A percentile compares a stretch with the other conserved stretches of the same genome.
Evolutionary conservation across 2,329 filamentous ascomycete species (phyloP).

Genomic region (Diaporthe sp.): DNA sequence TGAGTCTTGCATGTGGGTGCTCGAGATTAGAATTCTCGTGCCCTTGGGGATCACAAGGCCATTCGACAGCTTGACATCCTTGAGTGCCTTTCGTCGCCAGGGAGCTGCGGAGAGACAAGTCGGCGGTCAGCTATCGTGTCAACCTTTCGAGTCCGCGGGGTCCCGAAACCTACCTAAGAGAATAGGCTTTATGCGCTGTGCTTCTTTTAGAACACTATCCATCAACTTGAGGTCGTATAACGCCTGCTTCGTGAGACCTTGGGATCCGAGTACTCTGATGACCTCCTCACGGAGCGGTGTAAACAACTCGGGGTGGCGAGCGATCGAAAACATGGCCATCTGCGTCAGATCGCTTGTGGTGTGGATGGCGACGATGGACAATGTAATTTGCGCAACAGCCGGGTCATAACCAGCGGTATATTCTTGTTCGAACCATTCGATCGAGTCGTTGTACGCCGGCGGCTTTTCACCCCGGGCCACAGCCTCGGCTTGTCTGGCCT

Average conservation of each 20-base stretch:
- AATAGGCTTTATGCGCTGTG: slow-evolving; percentile 6
- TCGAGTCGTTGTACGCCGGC: not conserved
- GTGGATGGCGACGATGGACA: slow-evolving; percentile 46
- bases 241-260: slow-evolving; percentile 44
- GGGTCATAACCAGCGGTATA: slow-evolving; percentile 36
- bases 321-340: slow-evolving; percentile 45
- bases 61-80: slow-evolving; percentile 43
- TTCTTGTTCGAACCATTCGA: slow-evolving; percentile 23
- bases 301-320: slow-evolving; percentile 43
- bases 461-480: slow-evolving; percentile 25
- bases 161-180: slow-evolving; percentile 5
- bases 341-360: slow-evolving; percentile 45
- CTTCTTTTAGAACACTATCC: slow-evolving; percentile 23
- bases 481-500: not conserved
- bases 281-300: slow-evolving; percentile 45
- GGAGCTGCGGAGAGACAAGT: slow-evolving; percentile 49
- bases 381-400: slow-evolving; percentile 41
- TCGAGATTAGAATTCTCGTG: slow-evolving; percentile 13
- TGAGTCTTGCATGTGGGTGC: slow-evolving; percentile 44
- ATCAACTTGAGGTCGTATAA: slow-evolving; percentile 41
- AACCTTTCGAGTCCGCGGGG: not conserved
- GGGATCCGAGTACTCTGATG: slow-evolving; percentile 40
- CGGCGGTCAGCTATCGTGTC: not conserved
- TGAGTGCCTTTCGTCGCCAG: slow-evolving; percentile 65
- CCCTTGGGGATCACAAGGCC: slow-evolving; percentile 27